Percentiles rank a stretch among this genome's conserved stretches.
These are phyloP conservation scores for Zymoseptoria pseudotritici DNA, from an alignment of 2,329 filamentous ascomycete genomes.

Conservation along the genomic window DNA sequence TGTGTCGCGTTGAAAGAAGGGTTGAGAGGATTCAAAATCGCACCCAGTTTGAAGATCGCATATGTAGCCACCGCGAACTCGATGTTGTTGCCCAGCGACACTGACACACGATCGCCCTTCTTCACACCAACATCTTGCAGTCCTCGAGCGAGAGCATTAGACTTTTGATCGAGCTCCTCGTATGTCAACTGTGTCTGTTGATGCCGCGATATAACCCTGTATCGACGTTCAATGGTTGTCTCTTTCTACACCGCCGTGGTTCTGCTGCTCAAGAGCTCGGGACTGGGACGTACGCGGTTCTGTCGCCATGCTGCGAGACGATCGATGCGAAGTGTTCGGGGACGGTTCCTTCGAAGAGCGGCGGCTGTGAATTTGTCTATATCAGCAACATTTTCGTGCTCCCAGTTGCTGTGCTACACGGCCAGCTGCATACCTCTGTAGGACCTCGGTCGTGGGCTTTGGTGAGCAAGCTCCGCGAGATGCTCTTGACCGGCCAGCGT, in stretches of 20 bases:
- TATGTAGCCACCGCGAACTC: slow-evolving; percentile 84
- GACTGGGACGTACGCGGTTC: slow-evolving; percentile 43
- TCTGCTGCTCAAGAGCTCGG: not conserved
- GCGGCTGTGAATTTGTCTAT: slow-evolving; percentile 44
- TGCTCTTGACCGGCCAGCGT: not conserved
- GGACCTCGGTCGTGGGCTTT: slow-evolving; percentile 26
- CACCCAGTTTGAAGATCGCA: slow-evolving; percentile 89
- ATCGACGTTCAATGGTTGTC: slow-evolving; percentile 1
- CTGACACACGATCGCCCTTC: slow-evolving; percentile 77
- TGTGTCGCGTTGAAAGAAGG: slow-evolving; percentile 78
- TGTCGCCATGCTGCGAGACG: slow-evolving; percentile 58
- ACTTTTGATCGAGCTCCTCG: slow-evolving; percentile 62
- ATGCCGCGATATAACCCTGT: slow-evolving; percentile 50
- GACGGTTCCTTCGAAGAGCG: slow-evolving; percentile 60
- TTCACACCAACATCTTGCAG: slow-evolving; percentile 61
- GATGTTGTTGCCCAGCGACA: slow-evolving; percentile 76
- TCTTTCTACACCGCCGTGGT: not conserved
- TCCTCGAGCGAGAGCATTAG: slow-evolving; percentile 67
- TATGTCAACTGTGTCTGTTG: slow-evolving; percentile 66
- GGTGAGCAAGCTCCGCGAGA: slow-evolving; percentile 19
- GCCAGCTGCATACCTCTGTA: slow-evolving; percentile 17
- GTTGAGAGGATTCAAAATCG: slow-evolving; percentile 84
- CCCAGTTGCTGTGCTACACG: not conserved
- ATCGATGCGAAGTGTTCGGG: slow-evolving; percentile 63
- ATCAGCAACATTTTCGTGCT: not conserved